Evolutionary conservation across 805 yeast genomes (phyloP).

Genomic region (Yarrowia sp.): DNA sequence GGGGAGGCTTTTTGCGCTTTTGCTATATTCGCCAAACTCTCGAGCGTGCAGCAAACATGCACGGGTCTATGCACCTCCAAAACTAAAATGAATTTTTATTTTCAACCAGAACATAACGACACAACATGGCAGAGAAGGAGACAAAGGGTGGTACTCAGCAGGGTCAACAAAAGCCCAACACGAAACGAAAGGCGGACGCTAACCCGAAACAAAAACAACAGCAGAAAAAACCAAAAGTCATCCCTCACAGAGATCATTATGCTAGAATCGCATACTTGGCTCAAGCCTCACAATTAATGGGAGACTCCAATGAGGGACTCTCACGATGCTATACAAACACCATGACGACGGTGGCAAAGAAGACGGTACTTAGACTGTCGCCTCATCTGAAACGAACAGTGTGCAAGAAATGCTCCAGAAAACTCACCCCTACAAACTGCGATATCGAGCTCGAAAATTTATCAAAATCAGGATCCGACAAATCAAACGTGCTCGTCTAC

Average conservation of each 20-base stretch:
- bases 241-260: conserved; percentile 40
- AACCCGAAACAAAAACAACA: conserved; percentile 1
- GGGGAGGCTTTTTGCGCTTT: neutral
- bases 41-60: neutral
- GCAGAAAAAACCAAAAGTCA: conserved; percentile 38
- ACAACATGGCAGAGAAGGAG: no score
- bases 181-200: neutral
- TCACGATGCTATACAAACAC: conserved; percentile 56
- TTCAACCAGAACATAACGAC: neutral
- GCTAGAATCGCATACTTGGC: conserved; percentile 38
- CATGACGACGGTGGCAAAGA: conserved; percentile 61
- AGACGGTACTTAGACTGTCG: conserved; percentile 61
- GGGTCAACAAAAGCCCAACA: neutral
- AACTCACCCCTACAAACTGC: conserved; percentile 52
- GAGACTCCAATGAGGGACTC: conserved; percentile 39
- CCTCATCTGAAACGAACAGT: conserved; percentile 55
- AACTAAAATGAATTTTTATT: neutral
- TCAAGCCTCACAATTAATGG: conserved; percentile 39
- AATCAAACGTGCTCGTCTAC: conserved; percentile 50
- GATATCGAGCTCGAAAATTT: conserved; percentile 44
- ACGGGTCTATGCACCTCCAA: neutral
- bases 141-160: no score
- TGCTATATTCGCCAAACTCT: neutral
- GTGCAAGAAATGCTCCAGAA: conserved; percentile 64
- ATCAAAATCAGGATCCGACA: conserved; percentile 39